Conservation (phyloP, 2,329 filamentous ascomycete genomes). For the Lachnellula cervina region DNA sequence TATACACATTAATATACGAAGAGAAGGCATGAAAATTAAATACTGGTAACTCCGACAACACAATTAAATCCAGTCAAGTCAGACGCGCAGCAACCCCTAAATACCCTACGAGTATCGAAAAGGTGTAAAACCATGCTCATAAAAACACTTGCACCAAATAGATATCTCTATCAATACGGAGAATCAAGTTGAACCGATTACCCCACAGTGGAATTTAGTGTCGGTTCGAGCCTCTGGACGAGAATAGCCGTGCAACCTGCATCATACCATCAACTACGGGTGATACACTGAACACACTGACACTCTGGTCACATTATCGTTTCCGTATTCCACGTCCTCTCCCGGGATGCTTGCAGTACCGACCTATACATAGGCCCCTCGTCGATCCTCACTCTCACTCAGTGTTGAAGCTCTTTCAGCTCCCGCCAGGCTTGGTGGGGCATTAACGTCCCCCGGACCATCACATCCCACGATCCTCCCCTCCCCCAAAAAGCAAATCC, state of each 20-base stretch:
- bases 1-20: not conserved
- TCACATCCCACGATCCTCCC: conserved; percentile 4
- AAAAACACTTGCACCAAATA: not conserved
- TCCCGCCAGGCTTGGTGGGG: conserved; percentile 16
- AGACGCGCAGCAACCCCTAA: not conserved
- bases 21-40: not conserved
- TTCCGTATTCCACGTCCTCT: not conserved
- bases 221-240: not conserved
- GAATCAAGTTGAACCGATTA: not conserved
- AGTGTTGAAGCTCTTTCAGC: conserved; percentile 5
- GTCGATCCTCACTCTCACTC: not conserved
- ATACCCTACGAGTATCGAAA: not conserved
- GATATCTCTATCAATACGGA: not conserved
- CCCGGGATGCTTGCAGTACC: conserved; percentile 7
- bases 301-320: not conserved
- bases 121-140: too few species aligned
- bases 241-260: not conserved
- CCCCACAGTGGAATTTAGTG: conserved; percentile 3
- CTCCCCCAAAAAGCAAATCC: conserved; percentile 12
- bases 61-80: not conserved
- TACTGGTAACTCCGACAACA: not conserved
- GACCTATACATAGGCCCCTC: conserved; percentile 1
- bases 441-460: conserved; percentile 6
- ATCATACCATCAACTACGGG: not conserved
- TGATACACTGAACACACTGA: too few species aligned